Percentiles rank a stretch among this genome's conserved stretches.
Conservation (phyloP, 1,284 basidiomycete species). For the Ceratobasidium papillatum region DNA sequence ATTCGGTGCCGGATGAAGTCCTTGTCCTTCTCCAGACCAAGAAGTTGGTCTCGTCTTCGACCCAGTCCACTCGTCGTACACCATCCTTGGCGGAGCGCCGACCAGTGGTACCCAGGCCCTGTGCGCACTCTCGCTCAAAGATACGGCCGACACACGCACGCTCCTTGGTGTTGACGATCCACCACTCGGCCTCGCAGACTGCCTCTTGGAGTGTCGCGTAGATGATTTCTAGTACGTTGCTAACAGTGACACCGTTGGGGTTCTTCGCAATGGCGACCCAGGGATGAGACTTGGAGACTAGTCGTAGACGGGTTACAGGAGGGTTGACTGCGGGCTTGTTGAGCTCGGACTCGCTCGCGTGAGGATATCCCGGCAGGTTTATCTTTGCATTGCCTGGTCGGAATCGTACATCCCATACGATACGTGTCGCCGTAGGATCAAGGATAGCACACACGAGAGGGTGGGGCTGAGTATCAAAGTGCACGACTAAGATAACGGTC, state of each 20-base stretch:
- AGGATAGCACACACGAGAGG: slow-evolving; percentile 15
- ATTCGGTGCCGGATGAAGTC: slow-evolving; percentile 40
- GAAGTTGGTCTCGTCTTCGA: slow-evolving; percentile 41
- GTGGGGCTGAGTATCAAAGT: slow-evolving; percentile 31
- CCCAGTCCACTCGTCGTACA: slow-evolving; percentile 43
- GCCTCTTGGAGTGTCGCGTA: slow-evolving; percentile 41
- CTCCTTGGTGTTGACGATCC: slow-evolving; percentile 42
- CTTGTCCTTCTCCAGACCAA: slow-evolving; percentile 39
- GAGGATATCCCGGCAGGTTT: slow-evolving; percentile 13
- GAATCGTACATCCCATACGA: slow-evolving; percentile 36
- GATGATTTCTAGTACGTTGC: slow-evolving; percentile 41
- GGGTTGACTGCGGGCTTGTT: slow-evolving; percentile 33
- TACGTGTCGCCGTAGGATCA: slow-evolving; percentile 18
- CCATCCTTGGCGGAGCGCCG: slow-evolving; percentile 39
- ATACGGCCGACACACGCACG: slow-evolving; percentile 37
- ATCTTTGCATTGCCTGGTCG: slow-evolving; percentile 33
- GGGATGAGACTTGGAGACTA: slow-evolving; percentile 40
- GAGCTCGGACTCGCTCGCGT: slow-evolving; percentile 34
- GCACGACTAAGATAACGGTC: slow-evolving; percentile 9
- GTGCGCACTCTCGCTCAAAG: slow-evolving; percentile 38
- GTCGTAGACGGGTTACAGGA: slow-evolving; percentile 30
- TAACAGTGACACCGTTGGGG: slow-evolving; percentile 37
- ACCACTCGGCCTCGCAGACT: slow-evolving; percentile 42
- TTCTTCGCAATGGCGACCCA: slow-evolving; percentile 41
- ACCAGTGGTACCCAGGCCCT: slow-evolving; percentile 24